Conservation (phyloP, 2,329 filamentous ascomycete species). For the Diaporthe amygdali region DNA sequence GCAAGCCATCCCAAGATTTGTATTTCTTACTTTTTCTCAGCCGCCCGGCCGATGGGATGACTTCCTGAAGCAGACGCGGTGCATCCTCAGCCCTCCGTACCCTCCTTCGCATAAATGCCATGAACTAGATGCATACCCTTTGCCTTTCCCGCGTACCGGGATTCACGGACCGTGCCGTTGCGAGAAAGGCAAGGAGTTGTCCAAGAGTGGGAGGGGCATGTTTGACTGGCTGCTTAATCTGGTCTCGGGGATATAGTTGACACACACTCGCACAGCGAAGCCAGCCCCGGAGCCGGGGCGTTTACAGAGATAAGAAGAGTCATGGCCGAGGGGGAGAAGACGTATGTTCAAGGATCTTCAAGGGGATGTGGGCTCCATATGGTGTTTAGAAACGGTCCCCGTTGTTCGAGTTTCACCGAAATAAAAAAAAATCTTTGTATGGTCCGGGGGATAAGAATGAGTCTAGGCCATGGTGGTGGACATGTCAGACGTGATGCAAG, state of each 20-base stretch:
- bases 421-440: not conserved
- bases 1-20: conserved; percentile 11
- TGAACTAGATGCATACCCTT: not conserved
- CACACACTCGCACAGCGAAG: not conserved
- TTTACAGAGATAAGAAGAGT: conserved; percentile 4
- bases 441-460: not conserved
- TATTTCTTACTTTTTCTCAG: not conserved
- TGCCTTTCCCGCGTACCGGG: not conserved
- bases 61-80: conserved; percentile 3
- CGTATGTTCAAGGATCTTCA: not conserved
- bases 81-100: not conserved
- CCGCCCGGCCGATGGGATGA: conserved; percentile 5
- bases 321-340: not conserved
- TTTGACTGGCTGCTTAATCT: not conserved
- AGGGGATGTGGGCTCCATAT: not conserved
- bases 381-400: conserved; percentile 5
- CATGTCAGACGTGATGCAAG: not conserved
- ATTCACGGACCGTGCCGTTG: conserved; percentile 9
- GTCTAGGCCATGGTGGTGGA: not conserved
- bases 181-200: not conserved
- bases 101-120: not conserved
- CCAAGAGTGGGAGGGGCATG: not conserved
- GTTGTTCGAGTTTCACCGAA: conserved; percentile 1
- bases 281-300: not conserved
- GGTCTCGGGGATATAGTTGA: not conserved